A percentile compares a stretch with the other conserved stretches of the same genome.
These are phyloP conservation scores for Aspergillus sclerotiicarbonarius DNA, from an alignment of 495 filamentous ascomycete genomes.

Conservation along the genomic window DNA sequence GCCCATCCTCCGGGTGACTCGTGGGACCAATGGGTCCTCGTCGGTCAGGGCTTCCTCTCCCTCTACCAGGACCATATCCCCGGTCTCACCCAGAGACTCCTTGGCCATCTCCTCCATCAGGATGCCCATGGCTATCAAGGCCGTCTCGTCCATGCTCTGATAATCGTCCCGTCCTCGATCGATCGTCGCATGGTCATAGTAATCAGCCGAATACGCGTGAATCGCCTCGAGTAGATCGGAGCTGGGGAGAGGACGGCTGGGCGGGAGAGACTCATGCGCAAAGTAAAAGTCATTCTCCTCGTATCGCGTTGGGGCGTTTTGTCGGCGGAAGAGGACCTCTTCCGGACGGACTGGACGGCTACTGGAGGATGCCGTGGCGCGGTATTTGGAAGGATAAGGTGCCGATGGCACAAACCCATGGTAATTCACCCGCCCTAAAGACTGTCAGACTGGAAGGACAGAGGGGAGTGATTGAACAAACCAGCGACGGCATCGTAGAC, in stretches of 20 bases:
- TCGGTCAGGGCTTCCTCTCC: conserved; percentile 40
- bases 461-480: conserved; percentile 27
- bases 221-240: conserved; percentile 73
- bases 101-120: conserved; percentile 73
- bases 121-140: conserved; percentile 76
- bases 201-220: conserved; percentile 71
- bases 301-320: conserved; percentile 60
- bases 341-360: conserved; percentile 62
- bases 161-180: conserved; percentile 47
- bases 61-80: conserved; percentile 75
- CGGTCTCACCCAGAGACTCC: conserved; percentile 63
- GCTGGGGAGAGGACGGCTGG: conserved; percentile 59
- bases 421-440: conserved; percentile 50
- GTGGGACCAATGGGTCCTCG: conserved; percentile 18
- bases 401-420: conserved; percentile 40
- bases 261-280: conserved; percentile 51
- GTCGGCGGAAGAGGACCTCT: conserved; percentile 67
- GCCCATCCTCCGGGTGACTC: conserved; percentile 10
- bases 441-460: conserved; percentile 4
- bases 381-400: conserved; percentile 39
- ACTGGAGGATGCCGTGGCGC: conserved; percentile 53
- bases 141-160: conserved; percentile 79
- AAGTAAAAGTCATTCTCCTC: conserved; percentile 73
- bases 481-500: conserved; percentile 83
- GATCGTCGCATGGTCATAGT: conserved; percentile 52